phyloP scores from a whole-genome alignment of 306 rosid genomes.

The Gynostemma pentaphyllum region DNA sequence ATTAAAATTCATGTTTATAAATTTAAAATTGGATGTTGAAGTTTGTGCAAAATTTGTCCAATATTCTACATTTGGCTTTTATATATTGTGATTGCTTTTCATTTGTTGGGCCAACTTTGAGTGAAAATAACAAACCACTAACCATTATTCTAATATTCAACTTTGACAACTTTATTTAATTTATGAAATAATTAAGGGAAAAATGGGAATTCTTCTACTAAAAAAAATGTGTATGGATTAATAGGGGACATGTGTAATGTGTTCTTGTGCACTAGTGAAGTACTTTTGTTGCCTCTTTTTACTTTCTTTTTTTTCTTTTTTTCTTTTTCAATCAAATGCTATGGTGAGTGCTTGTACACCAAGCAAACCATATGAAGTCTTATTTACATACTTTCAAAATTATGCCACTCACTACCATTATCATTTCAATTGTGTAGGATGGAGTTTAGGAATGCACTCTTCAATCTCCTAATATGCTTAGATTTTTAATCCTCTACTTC shows the following conservation, averaged over 20 bases:
- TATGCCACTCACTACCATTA: too few species aligned
- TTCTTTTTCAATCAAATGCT: neutral
- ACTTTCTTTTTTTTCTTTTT: neutral
- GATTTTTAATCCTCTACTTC: too few species aligned
- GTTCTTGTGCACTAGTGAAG: neutral
- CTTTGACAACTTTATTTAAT: neutral
- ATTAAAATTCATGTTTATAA: neutral
- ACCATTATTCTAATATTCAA: neutral
- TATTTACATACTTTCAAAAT: too few species aligned
- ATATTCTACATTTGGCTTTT: slow-evolving; percentile 5
- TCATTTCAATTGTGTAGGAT: too few species aligned
- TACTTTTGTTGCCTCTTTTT: slow-evolving; percentile 7
- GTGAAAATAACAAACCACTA: neutral
- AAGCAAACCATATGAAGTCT: neutral
- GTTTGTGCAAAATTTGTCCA: slow-evolving; percentile 1
- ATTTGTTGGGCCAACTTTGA: neutral
- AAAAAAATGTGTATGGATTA: slow-evolving; percentile 6
- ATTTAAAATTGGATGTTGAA: neutral
- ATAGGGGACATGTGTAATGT: slow-evolving; percentile 11
- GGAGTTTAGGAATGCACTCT: too few species aligned
- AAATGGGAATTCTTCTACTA: neutral
- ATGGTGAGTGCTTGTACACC: slow-evolving; percentile 8
- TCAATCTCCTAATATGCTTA: too few species aligned
- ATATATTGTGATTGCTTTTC: neutral
- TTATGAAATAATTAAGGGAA: neutral